Evolutionary conservation across 2,329 filamentous ascomycete species (phyloP), one percentile per base, ranked within the genome.

Genomic region (Ambrosiella cleistominuta): DNA sequence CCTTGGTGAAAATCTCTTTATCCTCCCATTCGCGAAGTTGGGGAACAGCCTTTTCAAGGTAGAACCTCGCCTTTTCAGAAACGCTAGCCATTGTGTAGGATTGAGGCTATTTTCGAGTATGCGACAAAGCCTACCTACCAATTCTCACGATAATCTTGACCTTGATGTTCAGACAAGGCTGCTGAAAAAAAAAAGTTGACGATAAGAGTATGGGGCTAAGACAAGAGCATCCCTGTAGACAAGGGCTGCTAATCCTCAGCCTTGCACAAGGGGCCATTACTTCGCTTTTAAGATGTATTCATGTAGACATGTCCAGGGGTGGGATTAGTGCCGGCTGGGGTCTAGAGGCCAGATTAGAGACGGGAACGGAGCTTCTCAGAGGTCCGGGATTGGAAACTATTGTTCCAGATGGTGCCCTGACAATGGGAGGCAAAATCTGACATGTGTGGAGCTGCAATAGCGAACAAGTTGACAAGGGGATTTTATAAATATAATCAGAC

Each of bases 11-110:
- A 64, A 98, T 86, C 65, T 88, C 84, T 70, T 95, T 96, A 63
- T 87, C 81, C 70, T 95, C 86, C 70, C 88, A 94, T 66, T 95
- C 89, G 62, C 89, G 88, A 59, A 98, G 79, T 70, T 97, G 90
- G 13, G 90, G 88, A 49, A 96, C 87, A 1, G 86, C 85, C 64
- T 91, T 85, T 74, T 98, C 93, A 63, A 97, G 79, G 70, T 87
- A 96, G 72, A 91, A 97, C 60, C 91, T 87, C 58, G 91, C 93
- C 72, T 96, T 97, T 67, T 97, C 93, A 62, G 86, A 85, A 60
- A 93, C 84, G 47, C 82, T 85, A 1, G 89, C 80, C 88, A 95
- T 95, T 61, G 56, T 63, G 45, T 38, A 45, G 57, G 53, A n/a
- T 56, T 59, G 38, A 15, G 47, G 27, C 27, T 27, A 3, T 27